phyloP scores from a whole-genome alignment of 164 flowering plant species.

The Macadamia tetraphylla region DNA sequence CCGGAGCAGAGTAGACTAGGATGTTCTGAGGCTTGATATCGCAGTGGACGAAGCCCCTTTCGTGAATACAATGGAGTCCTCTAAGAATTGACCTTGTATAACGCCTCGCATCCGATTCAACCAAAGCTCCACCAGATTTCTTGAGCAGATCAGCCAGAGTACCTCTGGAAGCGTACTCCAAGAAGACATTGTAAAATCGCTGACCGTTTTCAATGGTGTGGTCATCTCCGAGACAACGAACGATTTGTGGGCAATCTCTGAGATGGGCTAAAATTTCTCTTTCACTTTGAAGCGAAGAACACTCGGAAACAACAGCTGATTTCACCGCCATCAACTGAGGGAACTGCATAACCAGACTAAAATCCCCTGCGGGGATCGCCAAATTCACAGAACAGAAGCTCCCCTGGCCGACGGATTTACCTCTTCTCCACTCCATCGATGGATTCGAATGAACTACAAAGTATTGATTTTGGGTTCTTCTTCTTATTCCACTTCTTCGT shows the following conservation, averaged over 20 bases:
- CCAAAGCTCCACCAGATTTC: slow-evolving; percentile 25
- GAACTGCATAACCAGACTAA: not conserved
- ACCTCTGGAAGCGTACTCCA: slow-evolving; percentile 60
- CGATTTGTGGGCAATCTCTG: slow-evolving; percentile 30
- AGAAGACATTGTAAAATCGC: slow-evolving; percentile 39
- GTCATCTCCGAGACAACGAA: slow-evolving; percentile 44
- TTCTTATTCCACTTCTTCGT: not conserved
- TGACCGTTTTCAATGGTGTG: slow-evolving; percentile 31
- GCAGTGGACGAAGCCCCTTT: slow-evolving; percentile 63
- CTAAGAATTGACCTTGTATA: slow-evolving; percentile 37
- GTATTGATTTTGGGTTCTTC: not conserved
- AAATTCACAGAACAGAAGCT: slow-evolving; percentile 46
- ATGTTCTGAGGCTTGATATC: slow-evolving; percentile 74
- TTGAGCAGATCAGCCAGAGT: slow-evolving; percentile 40
- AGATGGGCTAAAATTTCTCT: slow-evolving; percentile 30
- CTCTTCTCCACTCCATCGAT: slow-evolving; percentile 59
- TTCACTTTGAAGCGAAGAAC: slow-evolving; percentile 41
- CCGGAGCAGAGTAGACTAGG: slow-evolving; percentile 25
- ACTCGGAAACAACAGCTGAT: slow-evolving; percentile 20
- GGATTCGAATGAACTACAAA: not conserved
- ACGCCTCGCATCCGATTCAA: slow-evolving; percentile 33
- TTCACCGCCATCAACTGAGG: slow-evolving; percentile 50
- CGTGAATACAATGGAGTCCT: slow-evolving; percentile 47
- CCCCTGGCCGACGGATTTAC: slow-evolving; percentile 49
- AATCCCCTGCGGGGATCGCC: slow-evolving; percentile 22